Evolutionary conservation across 352 stramenopile genomes (phyloP), one percentile per base, ranked within the genome.

Genomic region (Phytophthora megakarya): DNA sequence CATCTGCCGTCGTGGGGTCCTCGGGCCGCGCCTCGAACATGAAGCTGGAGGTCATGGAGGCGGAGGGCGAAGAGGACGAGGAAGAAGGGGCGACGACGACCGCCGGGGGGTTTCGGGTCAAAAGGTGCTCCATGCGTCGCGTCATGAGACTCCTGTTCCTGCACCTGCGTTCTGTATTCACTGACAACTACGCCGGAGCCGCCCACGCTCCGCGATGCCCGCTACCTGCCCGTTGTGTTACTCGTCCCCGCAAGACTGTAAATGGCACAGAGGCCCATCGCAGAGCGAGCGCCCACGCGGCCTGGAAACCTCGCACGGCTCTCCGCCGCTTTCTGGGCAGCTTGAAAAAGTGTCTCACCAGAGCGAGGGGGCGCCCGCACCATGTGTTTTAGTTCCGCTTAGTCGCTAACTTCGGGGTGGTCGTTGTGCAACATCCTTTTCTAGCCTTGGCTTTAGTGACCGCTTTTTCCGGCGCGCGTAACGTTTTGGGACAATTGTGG

Each of bases 401-500:
- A 43, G 18, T 50, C 23, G 15, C 15, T 19, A 33, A 26, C 35
- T 23, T 18, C 13, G 19, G 25, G 18, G 0, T 33, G 1, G 13
- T 32, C 30, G 30, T 11, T 25, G 0, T 23, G 4, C 16, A 37
- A 21, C 18, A 43, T 5, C 30, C 30, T 7, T 9, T 38, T 33
- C 28, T 13, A 12, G 6, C 18, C 60, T 51, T 57, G 35, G 26
- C 13, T 62, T 48, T 53, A 67, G 13, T 21, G 30, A 67, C 60
- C 19, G n/a, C 3, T 50, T 45, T 50, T 51, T 48, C n/a, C n/a
- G 43, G 16, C 9, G 22, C 38, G 25, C 48, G 63, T 48, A 62
- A 67, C 56, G 63, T 39, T 45, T 69, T 72, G 67, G 53, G 67
- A 75, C 67, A 75, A 46, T 72, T 67, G 26, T n/a, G 39, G 56